Percentiles rank a stretch among this genome's conserved stretches.
Evolutionary conservation across 345 rosid genomes (phyloP).

Genomic region (Noccaea caerulescens): DNA sequence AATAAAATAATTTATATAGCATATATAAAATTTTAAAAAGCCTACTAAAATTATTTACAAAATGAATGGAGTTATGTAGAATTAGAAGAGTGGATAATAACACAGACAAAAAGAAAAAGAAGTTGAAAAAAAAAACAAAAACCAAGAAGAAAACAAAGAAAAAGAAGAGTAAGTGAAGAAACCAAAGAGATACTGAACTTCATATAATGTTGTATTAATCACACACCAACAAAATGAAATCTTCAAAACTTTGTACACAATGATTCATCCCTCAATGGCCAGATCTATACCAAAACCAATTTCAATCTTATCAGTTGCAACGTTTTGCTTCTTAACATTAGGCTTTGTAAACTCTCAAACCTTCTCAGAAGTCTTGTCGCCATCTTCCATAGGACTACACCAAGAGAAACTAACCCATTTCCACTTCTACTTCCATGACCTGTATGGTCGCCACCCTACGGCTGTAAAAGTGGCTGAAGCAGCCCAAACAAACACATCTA

Average conservation of each 20-base stretch:
- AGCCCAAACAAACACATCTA: constrained; percentile 38
- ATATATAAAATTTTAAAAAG: too few species aligned
- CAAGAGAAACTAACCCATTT: constrained; percentile 53
- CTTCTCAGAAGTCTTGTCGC: constrained; percentile 38
- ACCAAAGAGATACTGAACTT: too few species aligned
- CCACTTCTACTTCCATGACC: constrained; percentile 61
- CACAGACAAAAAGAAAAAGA: too few species aligned
- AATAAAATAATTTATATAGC: too few species aligned
- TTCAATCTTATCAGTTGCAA: constrained; percentile 9
- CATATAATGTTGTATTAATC: not conserved
- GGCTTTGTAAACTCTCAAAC: constrained; percentile 1
- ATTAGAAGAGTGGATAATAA: too few species aligned
- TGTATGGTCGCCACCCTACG: constrained; percentile 45
- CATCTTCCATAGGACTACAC: constrained; percentile 40
- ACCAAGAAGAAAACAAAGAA: too few species aligned
- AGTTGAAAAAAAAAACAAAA: too few species aligned
- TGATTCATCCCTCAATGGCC: constrained; percentile 9
- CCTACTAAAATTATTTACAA: too few species aligned
- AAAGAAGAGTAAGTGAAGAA: too few species aligned
- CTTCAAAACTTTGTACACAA: not conserved
- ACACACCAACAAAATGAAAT: not conserved
- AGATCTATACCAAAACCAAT: not conserved
- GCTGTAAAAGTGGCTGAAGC: constrained; percentile 49
- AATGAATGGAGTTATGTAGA: too few species aligned
- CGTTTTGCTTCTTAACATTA: constrained; percentile 1